Base-by-base conservation (phyloP, 2,329 filamentous ascomycete species). In the Fusarium camptoceras region DNA sequence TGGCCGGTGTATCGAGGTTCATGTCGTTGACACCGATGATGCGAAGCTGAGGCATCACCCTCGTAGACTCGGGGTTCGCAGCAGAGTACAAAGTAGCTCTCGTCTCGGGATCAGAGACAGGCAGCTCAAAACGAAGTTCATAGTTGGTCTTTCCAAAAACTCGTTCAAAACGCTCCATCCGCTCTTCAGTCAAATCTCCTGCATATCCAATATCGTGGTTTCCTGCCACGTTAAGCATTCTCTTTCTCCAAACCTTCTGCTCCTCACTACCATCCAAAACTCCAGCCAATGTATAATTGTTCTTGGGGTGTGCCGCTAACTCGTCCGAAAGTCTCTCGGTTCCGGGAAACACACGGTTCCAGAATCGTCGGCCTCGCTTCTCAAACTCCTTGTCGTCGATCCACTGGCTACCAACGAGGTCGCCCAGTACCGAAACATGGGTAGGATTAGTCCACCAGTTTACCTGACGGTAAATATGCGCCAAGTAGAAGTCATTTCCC, bases 131-230 rank as follows among this genome's bases (percentile, higher is more conserved):
- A 34, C 91, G 88, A 14, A 97, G 86, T 76, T 97, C 94, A 86
- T 97, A 99, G 78, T 98, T 97, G 20, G 92, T 89, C 70, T 90
- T 92, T 59, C 96, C 96, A 82, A 97, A 99, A 3, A 88, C 87
- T 24, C 86, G 85, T 81, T 97, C 94, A 77, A 98, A 99, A 2
- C 96, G 88, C 28, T 88, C 84, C 57, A 98, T 84, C 6, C 94
- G 89, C 66, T 89, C 85, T n/a, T 86, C 82, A 42, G 91, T 94
- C 66, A 98, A 86, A 79, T 99, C 96, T 5, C 96, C 96, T 0
- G 94, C 94, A 78, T 99, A 99, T 34, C 96, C 96, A 76, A 99
- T 91, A 79, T 99, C 96, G 78, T 99, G 96, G 76, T 99, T 99
- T 2, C 96, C 96, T 1, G 90, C 94, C 27, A 98, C 89, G 73